Evolutionary conservation across 1,139 yeast species (phyloP).

Genomic region (Pichia cactophila): DNA sequence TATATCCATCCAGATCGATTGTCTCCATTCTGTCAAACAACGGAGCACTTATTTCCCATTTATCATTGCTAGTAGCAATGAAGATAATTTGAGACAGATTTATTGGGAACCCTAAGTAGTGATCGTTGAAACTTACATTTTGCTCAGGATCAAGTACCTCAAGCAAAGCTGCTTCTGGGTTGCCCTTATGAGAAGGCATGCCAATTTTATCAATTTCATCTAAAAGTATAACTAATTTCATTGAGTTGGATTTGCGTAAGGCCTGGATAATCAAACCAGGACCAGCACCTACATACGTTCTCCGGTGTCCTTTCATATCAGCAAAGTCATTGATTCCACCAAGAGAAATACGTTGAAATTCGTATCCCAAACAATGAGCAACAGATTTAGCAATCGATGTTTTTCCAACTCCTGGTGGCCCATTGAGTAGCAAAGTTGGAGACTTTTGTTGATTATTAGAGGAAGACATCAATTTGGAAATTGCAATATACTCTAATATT

Average conservation of each 20-base stretch:
- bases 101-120: constrained; percentile 80
- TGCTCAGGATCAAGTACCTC: constrained; percentile 93
- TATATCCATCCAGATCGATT: constrained; percentile 75
- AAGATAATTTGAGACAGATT: constrained; percentile 80
- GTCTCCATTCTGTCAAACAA: constrained; percentile 81
- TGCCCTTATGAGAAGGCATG: constrained; percentile 59
- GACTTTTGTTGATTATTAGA: constrained; percentile 28
- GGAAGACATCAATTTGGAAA: constrained; percentile 44
- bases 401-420: constrained; percentile 96
- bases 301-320: constrained; percentile 84
- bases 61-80: constrained; percentile 86
- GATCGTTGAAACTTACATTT: constrained; percentile 71
- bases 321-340: constrained; percentile 91
- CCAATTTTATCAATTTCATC: constrained; percentile 89
- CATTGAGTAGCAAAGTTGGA: constrained; percentile 76
- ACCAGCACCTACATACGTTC: constrained; percentile 92
- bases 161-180: constrained; percentile 83
- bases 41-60: constrained; percentile 69
- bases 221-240: constrained; percentile 82
- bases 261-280: constrained; percentile 83
- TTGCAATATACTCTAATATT: constrained; percentile 74
- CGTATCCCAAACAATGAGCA: constrained; percentile 71
- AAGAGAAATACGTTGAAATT: constrained; percentile 75
- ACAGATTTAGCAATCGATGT: constrained; percentile 84
- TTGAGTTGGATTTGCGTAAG: constrained; percentile 64